These are phyloP conservation scores for Begonia masoniana DNA, from an alignment of 306 rosid genomes.

Conservation along the genomic window DNA sequence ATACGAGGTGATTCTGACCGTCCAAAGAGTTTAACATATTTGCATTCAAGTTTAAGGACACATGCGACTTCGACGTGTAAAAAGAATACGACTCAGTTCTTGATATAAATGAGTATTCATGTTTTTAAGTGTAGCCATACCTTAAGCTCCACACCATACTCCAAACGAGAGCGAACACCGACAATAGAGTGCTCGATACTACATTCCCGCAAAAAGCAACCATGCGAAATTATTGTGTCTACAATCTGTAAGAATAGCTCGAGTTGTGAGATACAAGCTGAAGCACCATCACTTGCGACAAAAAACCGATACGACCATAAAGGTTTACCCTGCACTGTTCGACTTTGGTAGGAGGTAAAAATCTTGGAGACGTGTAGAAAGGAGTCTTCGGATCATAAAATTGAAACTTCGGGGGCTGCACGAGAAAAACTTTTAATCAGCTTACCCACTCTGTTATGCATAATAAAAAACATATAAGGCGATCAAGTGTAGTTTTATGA, in stretches of 20 bases:
- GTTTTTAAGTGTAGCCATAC: slow-evolving; percentile 13
- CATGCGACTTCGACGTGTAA: not conserved
- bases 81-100: too few species aligned
- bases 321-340: slow-evolving; percentile 84
- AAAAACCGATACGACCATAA: slow-evolving; percentile 7
- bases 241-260: slow-evolving; percentile 40
- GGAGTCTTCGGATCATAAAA: slow-evolving; percentile 95
- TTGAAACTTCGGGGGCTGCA: slow-evolving; percentile 76
- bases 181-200: slow-evolving; percentile 81
- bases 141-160: slow-evolving; percentile 64
- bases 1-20: too few species aligned
- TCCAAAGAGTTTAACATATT: not conserved
- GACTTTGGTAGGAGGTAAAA: slow-evolving; percentile 93
- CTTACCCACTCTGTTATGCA: too few species aligned
- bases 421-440: slow-evolving; percentile 8
- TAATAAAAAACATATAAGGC: too few species aligned
- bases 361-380: slow-evolving; percentile 91
- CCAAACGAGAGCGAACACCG: slow-evolving; percentile 89
- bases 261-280: slow-evolving; percentile 9
- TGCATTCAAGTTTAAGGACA: not conserved
- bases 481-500: too few species aligned
- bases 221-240: slow-evolving; percentile 87
- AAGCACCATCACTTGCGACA: not conserved
- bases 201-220: slow-evolving; percentile 90
- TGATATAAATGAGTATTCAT: too few species aligned